These are phyloP conservation scores for Euphorbia schlechtendalii DNA, from an alignment of 441 rosid species.

Conservation along the genomic window DNA sequence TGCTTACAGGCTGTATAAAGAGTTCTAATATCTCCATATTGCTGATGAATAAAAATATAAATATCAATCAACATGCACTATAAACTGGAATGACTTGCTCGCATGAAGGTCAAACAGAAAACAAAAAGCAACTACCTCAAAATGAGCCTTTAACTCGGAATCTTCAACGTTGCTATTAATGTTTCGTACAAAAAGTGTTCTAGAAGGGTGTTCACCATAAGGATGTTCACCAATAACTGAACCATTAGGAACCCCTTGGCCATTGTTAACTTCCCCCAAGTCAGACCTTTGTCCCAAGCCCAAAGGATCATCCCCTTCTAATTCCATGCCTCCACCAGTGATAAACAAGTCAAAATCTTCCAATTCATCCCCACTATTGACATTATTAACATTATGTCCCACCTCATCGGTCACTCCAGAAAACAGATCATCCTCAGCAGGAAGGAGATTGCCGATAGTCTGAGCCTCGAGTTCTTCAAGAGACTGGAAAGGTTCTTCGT, in stretches of 20 bases:
- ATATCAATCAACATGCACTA: conserved; percentile 5
- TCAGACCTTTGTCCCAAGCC: conserved; percentile 12
- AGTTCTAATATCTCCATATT: conserved; percentile 46
- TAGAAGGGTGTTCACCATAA: conserved; percentile 46
- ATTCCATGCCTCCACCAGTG: conserved; percentile 72
- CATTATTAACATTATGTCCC: conserved; percentile 19
- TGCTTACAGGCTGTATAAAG: conserved; percentile 54
- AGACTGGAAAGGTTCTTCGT: conserved; percentile 50
- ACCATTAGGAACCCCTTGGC: conserved; percentile 28
- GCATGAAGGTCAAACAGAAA: background rate
- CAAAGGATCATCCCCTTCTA: conserved; percentile 39
- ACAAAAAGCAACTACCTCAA: conserved; percentile 35
- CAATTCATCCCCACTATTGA: conserved; percentile 29
- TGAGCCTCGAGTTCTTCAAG: conserved; percentile 70
- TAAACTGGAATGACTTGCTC: background rate
- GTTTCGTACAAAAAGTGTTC: conserved; percentile 57
- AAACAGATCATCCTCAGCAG: conserved; percentile 67
- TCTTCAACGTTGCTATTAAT: conserved; percentile 52
- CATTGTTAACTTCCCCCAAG: conserved; percentile 1
- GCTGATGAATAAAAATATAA: conserved; percentile 31
- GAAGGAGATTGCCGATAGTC: conserved; percentile 75
- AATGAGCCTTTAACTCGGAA: conserved; percentile 47
- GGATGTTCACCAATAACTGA: conserved; percentile 39
- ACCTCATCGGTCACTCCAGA: conserved; percentile 55
- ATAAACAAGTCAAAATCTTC: conserved; percentile 69